These are phyloP conservation scores for Tuber aestivum DNA, from an alignment of 495 filamentous ascomycete species.

Conservation along the genomic window DNA sequence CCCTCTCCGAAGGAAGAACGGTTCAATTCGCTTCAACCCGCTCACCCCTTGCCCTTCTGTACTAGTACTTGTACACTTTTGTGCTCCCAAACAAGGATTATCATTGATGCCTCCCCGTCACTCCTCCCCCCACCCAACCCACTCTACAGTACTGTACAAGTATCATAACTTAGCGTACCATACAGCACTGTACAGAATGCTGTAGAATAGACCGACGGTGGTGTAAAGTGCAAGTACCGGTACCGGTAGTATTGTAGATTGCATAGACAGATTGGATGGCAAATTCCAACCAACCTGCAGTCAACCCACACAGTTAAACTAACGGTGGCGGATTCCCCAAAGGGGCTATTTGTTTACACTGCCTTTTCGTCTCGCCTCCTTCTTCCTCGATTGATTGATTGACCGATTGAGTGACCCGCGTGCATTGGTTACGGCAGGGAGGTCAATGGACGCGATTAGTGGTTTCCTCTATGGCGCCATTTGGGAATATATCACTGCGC, in stretches of 20 bases:
- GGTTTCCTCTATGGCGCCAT: not conserved
- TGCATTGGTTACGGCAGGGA: not conserved
- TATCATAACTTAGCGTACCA: too few relatives aligned
- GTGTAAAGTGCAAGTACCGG: too few relatives aligned
- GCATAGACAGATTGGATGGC: too few relatives aligned
- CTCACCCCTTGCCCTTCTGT: not conserved
- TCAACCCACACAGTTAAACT: not conserved
- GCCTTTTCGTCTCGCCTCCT: not conserved
- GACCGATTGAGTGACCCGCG: not conserved
- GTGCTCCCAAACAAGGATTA: not conserved
- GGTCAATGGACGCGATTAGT: not conserved
- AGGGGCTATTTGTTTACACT: not conserved
- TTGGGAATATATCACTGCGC: not conserved
- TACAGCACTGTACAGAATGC: too few relatives aligned
- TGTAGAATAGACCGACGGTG: too few relatives aligned
- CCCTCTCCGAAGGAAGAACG: not conserved
- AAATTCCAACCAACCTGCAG: not conserved
- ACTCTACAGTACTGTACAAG: too few relatives aligned
- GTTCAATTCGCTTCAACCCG: conserved; percentile 5
- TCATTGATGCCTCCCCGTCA: not conserved
- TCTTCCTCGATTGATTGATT: not conserved
- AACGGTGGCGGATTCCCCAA: not conserved
- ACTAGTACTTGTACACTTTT: not conserved
- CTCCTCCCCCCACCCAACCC: not conserved
- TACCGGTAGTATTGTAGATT: too few relatives aligned